Base-by-base conservation (phyloP, 495 filamentous ascomycete species). In the Penicillium bovifimosum region DNA sequence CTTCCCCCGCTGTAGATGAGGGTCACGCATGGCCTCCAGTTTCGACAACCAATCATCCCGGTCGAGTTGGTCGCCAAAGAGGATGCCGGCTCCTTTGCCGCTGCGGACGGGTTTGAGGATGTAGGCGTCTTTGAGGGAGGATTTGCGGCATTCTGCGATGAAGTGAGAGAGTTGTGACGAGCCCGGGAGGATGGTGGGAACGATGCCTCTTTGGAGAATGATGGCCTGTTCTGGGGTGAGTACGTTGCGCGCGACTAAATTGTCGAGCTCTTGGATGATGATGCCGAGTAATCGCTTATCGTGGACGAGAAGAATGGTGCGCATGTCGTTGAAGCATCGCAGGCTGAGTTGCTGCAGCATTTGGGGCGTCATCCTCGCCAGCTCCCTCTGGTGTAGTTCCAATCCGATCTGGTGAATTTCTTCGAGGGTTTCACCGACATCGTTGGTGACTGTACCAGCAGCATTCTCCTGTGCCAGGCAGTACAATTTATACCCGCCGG, bases 1-100 rank as follows among this genome's bases (percentile, higher is more conserved):
- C 18, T 52, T 32, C 4, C 49, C 53, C 2, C 40, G 13, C 3
- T 18, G 2, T 4, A 66, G 31, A 9, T 41, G 2, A 5, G 52
- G 29, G 27, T 26, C 45, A 10, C 48, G 36, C 11, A 62, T 45
- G 6, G n/a, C 9, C 18, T 68, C 39, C 24, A 71, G 32, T 6
- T 48, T 6, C 3, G 47, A 32, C n/a, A 58, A 11, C 72, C 72
- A 76, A 45, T 52, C 88, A 35, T 7, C 88, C 87, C 4, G 82
- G 91, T 11, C 90, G 92, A 60, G 87, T 88, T 1, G 92, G 92
- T 62, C 55, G 2, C 71, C 71, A 46, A 73, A 66, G 1, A 66
- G 13, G 17, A 75, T 75, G 2, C 69, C 71, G 14, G 63, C 63
- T 1, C 71, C 65, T 13, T 59, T 58, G 0, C 63, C 72, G 5